These are phyloP conservation scores for Wickerhamomyces bisporus DNA, from an alignment of 805 yeast species.

Conservation along the genomic window DNA sequence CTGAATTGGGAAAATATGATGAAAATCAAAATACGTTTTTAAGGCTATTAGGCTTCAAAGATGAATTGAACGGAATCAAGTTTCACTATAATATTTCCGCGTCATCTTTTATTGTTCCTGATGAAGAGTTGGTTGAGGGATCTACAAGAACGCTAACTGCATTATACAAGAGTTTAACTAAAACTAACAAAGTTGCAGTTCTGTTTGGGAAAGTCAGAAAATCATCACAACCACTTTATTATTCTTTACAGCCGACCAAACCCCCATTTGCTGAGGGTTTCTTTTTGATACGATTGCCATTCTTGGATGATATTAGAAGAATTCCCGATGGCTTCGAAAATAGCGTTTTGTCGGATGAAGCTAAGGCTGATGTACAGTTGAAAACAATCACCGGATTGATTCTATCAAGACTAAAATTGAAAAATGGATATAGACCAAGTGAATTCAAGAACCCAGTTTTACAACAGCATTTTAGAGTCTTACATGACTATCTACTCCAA, in stretches of 20 bases:
- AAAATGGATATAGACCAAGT: conserved; percentile 48
- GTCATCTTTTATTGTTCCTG: conserved; percentile 64
- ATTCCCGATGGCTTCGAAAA: conserved; percentile 41
- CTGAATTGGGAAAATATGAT: conserved; percentile 28
- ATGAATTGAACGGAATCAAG: conserved; percentile 34
- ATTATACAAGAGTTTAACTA: conserved; percentile 54
- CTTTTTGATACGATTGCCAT: conserved; percentile 64
- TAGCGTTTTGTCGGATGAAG: conserved; percentile 5
- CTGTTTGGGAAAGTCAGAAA: conserved; percentile 64
- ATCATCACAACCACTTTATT: conserved; percentile 50
- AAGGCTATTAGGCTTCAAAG: conserved; percentile 64
- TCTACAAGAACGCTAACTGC: conserved; percentile 65
- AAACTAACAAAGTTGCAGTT: conserved; percentile 52
- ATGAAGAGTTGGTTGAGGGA: conserved; percentile 52
- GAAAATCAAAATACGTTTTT: conserved; percentile 42
- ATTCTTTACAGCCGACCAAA: conserved; percentile 54
- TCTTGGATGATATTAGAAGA: conserved; percentile 66
- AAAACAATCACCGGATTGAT: conserved; percentile 19
- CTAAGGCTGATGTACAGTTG: conserved; percentile 7
- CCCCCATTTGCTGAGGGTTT: conserved; percentile 62
- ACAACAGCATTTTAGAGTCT: conserved; percentile 57
- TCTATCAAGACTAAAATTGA: conserved; percentile 35
- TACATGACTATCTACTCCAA: conserved; percentile 65
- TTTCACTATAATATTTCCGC: conserved; percentile 48
- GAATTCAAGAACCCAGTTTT: conserved; percentile 62